Conservation (phyloP, 2,329 filamentous ascomycete species). For the Pestalotiopsis sp. region DNA sequence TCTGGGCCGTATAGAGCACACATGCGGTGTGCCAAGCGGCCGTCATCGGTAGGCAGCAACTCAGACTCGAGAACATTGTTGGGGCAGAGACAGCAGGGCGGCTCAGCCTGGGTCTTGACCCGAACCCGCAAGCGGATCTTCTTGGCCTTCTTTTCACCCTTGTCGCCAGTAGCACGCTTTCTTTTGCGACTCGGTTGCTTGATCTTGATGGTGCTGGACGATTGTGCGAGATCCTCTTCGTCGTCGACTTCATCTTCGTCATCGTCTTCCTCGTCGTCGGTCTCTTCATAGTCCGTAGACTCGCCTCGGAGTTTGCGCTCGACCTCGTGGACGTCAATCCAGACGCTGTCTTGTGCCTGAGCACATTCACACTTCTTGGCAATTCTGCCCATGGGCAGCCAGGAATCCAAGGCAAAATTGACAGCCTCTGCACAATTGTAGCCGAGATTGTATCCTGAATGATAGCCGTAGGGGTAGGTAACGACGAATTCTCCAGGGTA, state of each 20-base stretch:
- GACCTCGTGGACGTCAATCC: conserved; percentile 96
- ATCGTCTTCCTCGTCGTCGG: conserved; percentile 71
- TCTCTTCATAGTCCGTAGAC: conserved; percentile 81
- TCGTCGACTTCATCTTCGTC: conserved; percentile 64
- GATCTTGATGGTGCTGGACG: conserved; percentile 70
- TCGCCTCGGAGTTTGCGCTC: conserved; percentile 92
- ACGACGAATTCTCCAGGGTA: conserved; percentile 98
- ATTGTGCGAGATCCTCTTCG: conserved; percentile 56
- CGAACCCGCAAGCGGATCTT: conserved; percentile 77
- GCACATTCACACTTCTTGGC: conserved; percentile 97
- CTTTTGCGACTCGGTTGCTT: conserved; percentile 67
- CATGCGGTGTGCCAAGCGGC: conserved; percentile 81
- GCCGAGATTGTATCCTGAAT: conserved; percentile 95
- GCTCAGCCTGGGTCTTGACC: conserved; percentile 69
- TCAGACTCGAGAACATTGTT: conserved; percentile 83
- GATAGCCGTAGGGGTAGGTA: conserved; percentile 97
- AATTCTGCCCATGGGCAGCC: conserved; percentile 92
- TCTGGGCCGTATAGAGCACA: conserved; percentile 93
- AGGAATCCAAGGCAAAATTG: conserved; percentile 94
- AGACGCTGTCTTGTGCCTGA: conserved; percentile 93
- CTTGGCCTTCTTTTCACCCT: conserved; percentile 66
- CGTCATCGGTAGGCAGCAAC: conserved; percentile 85
- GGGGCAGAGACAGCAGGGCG: conserved; percentile 89
- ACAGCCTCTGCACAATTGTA: conserved; percentile 99
- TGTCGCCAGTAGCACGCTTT: conserved; percentile 54